These are phyloP conservation scores for Brassica rapa DNA, from an alignment of 345 rosid species.

Conservation along the genomic window DNA sequence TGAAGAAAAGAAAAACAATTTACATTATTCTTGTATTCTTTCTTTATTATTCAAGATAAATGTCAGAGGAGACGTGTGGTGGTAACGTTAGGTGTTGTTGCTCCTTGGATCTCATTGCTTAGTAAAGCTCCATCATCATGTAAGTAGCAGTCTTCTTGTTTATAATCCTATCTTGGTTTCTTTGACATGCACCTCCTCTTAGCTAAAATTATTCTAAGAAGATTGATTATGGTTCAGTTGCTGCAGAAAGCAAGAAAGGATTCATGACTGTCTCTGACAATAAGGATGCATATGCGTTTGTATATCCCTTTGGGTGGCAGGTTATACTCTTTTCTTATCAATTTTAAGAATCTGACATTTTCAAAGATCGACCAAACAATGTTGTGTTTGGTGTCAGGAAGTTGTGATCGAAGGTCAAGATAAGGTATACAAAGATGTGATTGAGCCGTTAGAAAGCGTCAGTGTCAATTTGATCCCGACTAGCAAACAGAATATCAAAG, in stretches of 20 bases:
- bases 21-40: neutral
- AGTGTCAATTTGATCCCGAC: slow-evolving; percentile 72
- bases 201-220: slow-evolving; percentile 53
- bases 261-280: slow-evolving; percentile 66
- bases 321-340: slow-evolving; percentile 34
- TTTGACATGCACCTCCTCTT: neutral
- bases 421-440: slow-evolving; percentile 92
- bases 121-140: slow-evolving; percentile 61
- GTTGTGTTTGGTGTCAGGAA: slow-evolving; percentile 54
- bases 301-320: slow-evolving; percentile 96
- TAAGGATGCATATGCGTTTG: slow-evolving; percentile 82
- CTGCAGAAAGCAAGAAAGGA: slow-evolving; percentile 91
- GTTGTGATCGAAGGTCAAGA: slow-evolving; percentile 86
- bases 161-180: neutral
- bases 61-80: slow-evolving; percentile 60
- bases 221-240: slow-evolving; percentile 96
- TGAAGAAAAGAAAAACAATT: neutral
- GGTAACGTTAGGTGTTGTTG: slow-evolving; percentile 55
- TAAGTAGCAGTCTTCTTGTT: slow-evolving; percentile 39
- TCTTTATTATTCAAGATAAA: slow-evolving; percentile 40
- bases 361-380: neutral
- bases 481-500: slow-evolving; percentile 69
- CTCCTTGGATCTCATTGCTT: slow-evolving; percentile 63
- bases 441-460: slow-evolving; percentile 90
- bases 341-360: neutral